Evolutionary conservation across 768 basidiomycete genomes (phyloP).

Genomic region (Lentinula detonsa): DNA sequence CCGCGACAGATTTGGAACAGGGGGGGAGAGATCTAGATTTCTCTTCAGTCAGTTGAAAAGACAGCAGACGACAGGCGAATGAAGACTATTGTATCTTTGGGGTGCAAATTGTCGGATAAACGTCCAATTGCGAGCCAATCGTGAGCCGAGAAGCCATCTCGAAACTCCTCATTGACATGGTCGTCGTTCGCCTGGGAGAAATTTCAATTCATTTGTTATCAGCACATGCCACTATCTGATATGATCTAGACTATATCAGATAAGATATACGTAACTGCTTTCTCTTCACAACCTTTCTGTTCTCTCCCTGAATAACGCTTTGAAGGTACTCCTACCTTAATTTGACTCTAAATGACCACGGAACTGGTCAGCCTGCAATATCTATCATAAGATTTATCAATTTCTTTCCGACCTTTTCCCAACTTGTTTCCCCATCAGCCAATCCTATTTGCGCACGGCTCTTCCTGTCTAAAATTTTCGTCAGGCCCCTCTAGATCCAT

Average conservation of each 20-base stretch:
- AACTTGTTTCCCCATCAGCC: neutral
- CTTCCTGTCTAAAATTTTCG: neutral
- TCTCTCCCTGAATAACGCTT: neutral
- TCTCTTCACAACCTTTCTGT: no score
- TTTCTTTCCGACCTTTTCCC: neutral
- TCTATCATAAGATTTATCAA: neutral
- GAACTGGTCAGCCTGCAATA: neutral
- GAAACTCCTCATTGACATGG: neutral
- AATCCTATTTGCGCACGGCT: neutral
- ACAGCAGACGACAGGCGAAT: neutral
- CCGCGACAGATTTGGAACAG: neutral
- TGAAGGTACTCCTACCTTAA: neutral
- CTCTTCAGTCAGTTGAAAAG: neutral
- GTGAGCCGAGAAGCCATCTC: neutral
- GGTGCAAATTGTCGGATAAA: neutral
- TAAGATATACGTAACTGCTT: neutral
- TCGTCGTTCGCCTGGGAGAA: neutral
- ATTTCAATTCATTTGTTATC: neutral
- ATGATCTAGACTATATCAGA: neutral
- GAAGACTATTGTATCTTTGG: neutral
- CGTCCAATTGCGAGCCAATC: neutral
- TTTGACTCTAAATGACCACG: neutral
- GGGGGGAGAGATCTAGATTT: neutral
- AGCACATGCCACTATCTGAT: slow-evolving; percentile 1
- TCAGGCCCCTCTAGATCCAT: neutral